These are phyloP conservation scores for Avicennia marina DNA, from an alignment of 257 asterid species.

Conservation along the genomic window DNA sequence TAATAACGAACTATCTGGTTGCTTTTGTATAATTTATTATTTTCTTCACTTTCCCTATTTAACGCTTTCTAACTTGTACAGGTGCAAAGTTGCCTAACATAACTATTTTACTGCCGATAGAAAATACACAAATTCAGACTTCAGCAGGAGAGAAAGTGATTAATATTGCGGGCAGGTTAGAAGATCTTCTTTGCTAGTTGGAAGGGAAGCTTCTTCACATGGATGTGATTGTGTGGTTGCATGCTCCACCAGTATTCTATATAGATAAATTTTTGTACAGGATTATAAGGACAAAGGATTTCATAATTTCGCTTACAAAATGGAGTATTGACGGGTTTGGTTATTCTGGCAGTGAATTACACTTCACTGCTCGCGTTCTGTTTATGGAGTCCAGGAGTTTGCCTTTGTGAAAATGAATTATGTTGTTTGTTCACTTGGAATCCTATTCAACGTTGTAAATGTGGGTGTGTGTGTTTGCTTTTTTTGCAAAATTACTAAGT, in stretches of 20 bases:
- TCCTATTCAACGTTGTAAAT: no score
- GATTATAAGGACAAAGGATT: neutral
- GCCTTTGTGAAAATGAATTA: neutral
- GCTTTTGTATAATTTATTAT: conserved; percentile 12
- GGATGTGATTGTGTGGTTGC: conserved; percentile 9
- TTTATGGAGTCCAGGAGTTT: conserved; percentile 1
- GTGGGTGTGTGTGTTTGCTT: no score
- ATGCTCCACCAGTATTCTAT: neutral
- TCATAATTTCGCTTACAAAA: neutral
- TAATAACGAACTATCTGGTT: conserved; percentile 9
- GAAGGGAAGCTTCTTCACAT: conserved; percentile 12
- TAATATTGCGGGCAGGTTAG: conserved; percentile 75
- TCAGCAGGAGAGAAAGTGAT: conserved; percentile 59
- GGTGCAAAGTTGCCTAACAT: conserved; percentile 86
- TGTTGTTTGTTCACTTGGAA: no score
- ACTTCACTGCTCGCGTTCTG: neutral
- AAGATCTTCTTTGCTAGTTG: conserved; percentile 16
- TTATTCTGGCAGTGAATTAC: conserved; percentile 1
- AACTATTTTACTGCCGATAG: conserved; percentile 60
- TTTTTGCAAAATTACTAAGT: no score
- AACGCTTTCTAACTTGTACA: conserved; percentile 29
- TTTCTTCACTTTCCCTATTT: conserved; percentile 8
- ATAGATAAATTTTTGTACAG: neutral
- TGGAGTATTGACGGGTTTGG: neutral
- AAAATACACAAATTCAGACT: conserved; percentile 57